Evolutionary conservation across 257 asterid species (phyloP), one percentile per base, ranked within the genome.

Genomic region (Solanum chmielewskii): DNA sequence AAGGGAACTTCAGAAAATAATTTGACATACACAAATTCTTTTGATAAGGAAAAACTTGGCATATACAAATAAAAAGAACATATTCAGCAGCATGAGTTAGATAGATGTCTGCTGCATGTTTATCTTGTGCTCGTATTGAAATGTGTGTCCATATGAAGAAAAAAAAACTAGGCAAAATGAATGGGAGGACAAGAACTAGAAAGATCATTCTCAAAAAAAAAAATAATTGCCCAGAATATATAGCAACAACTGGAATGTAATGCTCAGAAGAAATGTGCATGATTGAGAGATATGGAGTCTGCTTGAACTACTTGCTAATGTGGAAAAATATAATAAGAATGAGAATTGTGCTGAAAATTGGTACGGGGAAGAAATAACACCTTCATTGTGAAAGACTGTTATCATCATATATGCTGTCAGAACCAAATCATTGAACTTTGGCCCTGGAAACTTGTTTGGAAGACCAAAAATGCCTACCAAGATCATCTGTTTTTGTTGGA

Each of bases 1-100:
- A 87, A 83, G 42, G 83, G 69, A 49, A 92, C 91, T 90, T 90
- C 92, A 91, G 56, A 77, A 84, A 69, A 29, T 16, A 80, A 80
- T 44, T 80, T 45, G 84, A 27, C 42, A 80, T 47, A 25, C 11
- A 77, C 39, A 44, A 77, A 27, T 21, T 75, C 49, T 39, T 41
- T 75, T 23, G 33, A 20, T 73, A 73, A 37, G 81, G 74, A 68
- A 27, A 33, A 70, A 31, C 52, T 75, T 39, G 83, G 83, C 59
- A 23, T 41, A 41, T 41, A 75, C 33, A 75, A 75, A 75, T 39
- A 6, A 13, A n/a, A 78, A 45, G 2, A 27, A 15, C n/a, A 78
- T 15, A 78, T 45, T 45, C 84, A 44, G 25, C 66, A 45, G 42
- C 84, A 8, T 9, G 66, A 42, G 83, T 42, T 42, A 42, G n/a